Base-by-base conservation (phyloP, 257 asterid species). In the Capsicum baccatum region DNA sequence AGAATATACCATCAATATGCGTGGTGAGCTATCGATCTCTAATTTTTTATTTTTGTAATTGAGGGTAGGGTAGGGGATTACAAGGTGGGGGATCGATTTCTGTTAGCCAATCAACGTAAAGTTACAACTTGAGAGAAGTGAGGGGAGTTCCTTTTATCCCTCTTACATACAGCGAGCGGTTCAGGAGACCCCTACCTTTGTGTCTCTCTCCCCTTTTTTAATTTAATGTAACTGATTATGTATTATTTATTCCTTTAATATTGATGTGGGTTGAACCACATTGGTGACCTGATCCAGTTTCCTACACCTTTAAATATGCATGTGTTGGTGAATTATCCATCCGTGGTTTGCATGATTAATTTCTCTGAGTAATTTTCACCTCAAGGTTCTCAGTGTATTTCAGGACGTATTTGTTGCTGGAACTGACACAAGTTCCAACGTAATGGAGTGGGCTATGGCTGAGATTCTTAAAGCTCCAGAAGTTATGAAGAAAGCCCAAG, bases 391-490 rank as follows among this genome's bases (percentile, higher is more conserved):
- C 4, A 6, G 3, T 71, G 57, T 47, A 47, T 47, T 9, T 71
- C 84, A 81, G 76, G 84, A 81, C 44, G 26, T 59, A n/a, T 81
- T 81, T 62, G 57, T 44, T 39, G 84, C 84, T 1, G 84, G 84
- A 39, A 81, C 60, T 21, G 84, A 62, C 14, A 81, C 76, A 44
- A 81, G 37, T n/a, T 44, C 60, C 3, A 81, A 50, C 6, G 8
- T 35, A 6, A 21, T 81, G 26, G 84, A 81, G 11, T 81, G 84
- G 84, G 84, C 58, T 42, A 62, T 81, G 84, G 7, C 84, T 44
- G 84, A 81, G 84, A 52, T 60, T n/a, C 60, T 80, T 21, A 80
- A 48, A 48, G 17, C 10, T 47, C 44, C 84, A 6, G 47, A 80
- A 4, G 9, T 33, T 62, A 80, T 80, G 76, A 62, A n/a, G 59